Percentiles rank a stretch among this genome's conserved stretches.
Conservation (phyloP, 2,329 filamentous ascomycete species). For the Rhynchosporium agropyri region DNA sequence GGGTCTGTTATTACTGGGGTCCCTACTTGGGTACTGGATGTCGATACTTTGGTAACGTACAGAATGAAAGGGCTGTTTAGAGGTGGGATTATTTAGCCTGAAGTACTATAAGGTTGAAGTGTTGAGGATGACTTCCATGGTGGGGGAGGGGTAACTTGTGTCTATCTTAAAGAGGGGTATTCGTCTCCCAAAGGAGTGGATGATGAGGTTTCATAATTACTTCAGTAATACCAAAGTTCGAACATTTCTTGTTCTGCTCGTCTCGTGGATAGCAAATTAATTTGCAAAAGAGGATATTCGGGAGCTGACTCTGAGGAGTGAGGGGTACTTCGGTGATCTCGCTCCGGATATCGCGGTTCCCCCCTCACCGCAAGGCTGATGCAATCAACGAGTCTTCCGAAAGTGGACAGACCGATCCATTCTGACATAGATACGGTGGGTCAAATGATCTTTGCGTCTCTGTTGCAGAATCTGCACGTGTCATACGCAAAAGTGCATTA, state of each 20-base stretch:
- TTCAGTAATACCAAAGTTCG: neutral
- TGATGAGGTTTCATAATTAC: neutral
- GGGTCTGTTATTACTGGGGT: constrained; percentile 1
- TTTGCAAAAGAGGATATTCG: neutral
- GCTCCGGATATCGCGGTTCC: constrained; percentile 3
- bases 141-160: constrained; percentile 9
- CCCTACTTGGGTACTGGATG: neutral
- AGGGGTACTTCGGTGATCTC: constrained; percentile 6
- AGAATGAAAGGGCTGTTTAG: neutral
- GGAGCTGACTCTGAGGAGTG: neutral
- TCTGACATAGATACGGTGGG: neutral
- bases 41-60: neutral
- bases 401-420: neutral
- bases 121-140: constrained; percentile 7
- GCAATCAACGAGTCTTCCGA: neutral
- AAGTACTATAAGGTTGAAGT: neutral
- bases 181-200: neutral
- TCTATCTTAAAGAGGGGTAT: constrained; percentile 11
- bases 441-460: neutral
- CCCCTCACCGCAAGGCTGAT: constrained; percentile 11
- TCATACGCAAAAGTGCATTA: constrained; percentile 3
- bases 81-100: constrained; percentile 5
- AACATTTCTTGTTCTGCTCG: neutral
- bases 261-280: neutral
- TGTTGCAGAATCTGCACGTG: constrained; percentile 9